Evolutionary conservation across 352 stramenopile species (phyloP).

Genomic region (Globisporangium cystogenes): DNA sequence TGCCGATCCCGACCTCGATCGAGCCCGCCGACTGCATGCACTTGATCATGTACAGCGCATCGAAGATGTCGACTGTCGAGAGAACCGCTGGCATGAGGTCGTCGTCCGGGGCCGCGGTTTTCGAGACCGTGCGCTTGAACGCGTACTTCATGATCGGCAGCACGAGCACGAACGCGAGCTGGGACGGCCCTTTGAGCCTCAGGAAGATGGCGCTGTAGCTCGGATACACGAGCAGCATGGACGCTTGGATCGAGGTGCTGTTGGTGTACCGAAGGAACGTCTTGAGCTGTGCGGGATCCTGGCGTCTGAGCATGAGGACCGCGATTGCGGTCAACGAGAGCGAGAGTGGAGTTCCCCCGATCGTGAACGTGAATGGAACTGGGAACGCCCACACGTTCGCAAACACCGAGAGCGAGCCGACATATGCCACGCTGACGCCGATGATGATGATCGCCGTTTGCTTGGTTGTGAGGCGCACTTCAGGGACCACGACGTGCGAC

Average conservation of each 20-base stretch:
- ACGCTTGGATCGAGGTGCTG: too few species aligned
- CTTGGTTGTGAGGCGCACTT: not conserved
- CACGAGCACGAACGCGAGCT: conserved; percentile 6
- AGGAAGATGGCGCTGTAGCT: conserved; percentile 2
- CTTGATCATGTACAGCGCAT: conserved; percentile 26
- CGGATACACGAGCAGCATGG: not conserved
- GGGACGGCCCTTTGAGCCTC: not conserved
- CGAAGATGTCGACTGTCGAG: conserved; percentile 19
- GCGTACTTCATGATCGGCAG: conserved; percentile 1
- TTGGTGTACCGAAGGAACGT: too few species aligned
- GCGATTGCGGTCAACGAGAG: too few species aligned
- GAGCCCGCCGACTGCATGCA: conserved; percentile 4
- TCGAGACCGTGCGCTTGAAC: not conserved
- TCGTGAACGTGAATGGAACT: not conserved
- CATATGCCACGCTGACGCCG: not conserved
- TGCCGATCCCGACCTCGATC: not conserved
- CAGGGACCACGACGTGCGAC: not conserved
- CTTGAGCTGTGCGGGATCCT: not conserved
- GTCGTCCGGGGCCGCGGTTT: not conserved
- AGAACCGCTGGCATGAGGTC: not conserved
- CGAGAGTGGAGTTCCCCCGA: too few species aligned
- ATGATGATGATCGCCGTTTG: not conserved
- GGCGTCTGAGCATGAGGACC: not conserved
- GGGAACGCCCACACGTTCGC: conserved; percentile 2
- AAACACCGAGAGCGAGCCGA: too few species aligned